phyloP scores from a whole-genome alignment of 2,329 filamentous ascomycete species.

The Arthrobotrys iridis region DNA sequence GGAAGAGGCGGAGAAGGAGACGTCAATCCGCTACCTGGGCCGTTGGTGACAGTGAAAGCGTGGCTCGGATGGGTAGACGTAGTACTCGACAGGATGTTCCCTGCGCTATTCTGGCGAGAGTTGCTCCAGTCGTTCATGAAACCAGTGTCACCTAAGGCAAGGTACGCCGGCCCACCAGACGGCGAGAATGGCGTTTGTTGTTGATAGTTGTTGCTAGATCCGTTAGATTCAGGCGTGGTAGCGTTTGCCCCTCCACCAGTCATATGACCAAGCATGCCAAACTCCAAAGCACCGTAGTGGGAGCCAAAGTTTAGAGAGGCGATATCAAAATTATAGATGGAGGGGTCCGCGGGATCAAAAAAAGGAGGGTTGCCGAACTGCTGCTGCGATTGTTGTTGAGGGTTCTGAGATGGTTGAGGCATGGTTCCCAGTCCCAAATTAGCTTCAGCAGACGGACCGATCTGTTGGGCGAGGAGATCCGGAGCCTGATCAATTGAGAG shows the following conservation, averaged over 20 bases:
- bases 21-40: constrained; percentile 49
- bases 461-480: constrained; percentile 60
- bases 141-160: constrained; percentile 46
- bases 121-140: constrained; percentile 47
- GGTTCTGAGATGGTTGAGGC: constrained; percentile 57
- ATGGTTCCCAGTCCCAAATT: constrained; percentile 49
- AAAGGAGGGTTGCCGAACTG: constrained; percentile 68
- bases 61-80: constrained; percentile 42
- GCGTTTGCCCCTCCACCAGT: constrained; percentile 87
- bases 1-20: constrained; percentile 47
- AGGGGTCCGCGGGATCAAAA: constrained; percentile 91
- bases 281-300: constrained; percentile 93
- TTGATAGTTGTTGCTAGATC: constrained; percentile 58
- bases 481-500: constrained; percentile 56
- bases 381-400: constrained; percentile 61
- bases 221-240: constrained; percentile 71
- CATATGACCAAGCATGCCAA: constrained; percentile 96
- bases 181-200: constrained; percentile 48
- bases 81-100: constrained; percentile 34
- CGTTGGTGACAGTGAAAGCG: constrained; percentile 49
- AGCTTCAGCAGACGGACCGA: constrained; percentile 40
- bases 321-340: constrained; percentile 94
- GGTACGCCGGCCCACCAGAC: constrained; percentile 44
- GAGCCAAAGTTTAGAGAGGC: constrained; percentile 95
- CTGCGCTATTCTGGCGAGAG: constrained; percentile 47